Evolutionary conservation across 2,329 filamentous ascomycete genomes (phyloP).

Genomic region (Rhynchosporium graminicola): DNA sequence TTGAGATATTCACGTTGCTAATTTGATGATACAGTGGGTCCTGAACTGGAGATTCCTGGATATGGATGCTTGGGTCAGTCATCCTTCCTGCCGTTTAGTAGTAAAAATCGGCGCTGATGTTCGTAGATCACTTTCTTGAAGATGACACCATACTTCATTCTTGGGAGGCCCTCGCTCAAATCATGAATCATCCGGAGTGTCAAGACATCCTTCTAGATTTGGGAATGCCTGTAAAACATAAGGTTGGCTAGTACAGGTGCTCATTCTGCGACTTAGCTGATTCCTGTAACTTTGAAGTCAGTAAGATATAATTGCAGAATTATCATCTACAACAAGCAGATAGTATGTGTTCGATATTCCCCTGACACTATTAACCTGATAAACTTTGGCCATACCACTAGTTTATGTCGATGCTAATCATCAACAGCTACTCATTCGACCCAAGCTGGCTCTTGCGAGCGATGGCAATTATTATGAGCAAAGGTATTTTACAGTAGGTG

Average conservation of each 20-base stretch:
- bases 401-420: not conserved
- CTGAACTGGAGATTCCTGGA: slow-evolving; percentile 40
- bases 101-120: not conserved
- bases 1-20: slow-evolving; percentile 1
- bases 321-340: slow-evolving; percentile 65
- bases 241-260: slow-evolving; percentile 44
- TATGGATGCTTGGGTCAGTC: slow-evolving; percentile 65
- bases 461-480: slow-evolving; percentile 64
- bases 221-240: slow-evolving; percentile 63
- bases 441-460: slow-evolving; percentile 71
- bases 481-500: slow-evolving; percentile 13
- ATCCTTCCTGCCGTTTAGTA: not conserved
- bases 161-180: slow-evolving; percentile 62
- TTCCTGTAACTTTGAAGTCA: slow-evolving; percentile 1
- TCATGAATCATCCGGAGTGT: slow-evolving; percentile 60
- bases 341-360: slow-evolving; percentile 47
- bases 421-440: slow-evolving; percentile 52
- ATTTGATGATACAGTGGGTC: slow-evolving; percentile 42
- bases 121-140: slow-evolving; percentile 27
- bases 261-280: slow-evolving; percentile 11
- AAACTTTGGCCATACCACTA: not conserved
- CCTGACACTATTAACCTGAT: not conserved
- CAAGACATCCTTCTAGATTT: slow-evolving; percentile 68
- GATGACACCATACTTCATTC: slow-evolving; percentile 58
- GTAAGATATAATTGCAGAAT: slow-evolving; percentile 62